These are phyloP conservation scores for Passalora sequoiae DNA, from an alignment of 2,329 filamentous ascomycete genomes.

Conservation along the genomic window DNA sequence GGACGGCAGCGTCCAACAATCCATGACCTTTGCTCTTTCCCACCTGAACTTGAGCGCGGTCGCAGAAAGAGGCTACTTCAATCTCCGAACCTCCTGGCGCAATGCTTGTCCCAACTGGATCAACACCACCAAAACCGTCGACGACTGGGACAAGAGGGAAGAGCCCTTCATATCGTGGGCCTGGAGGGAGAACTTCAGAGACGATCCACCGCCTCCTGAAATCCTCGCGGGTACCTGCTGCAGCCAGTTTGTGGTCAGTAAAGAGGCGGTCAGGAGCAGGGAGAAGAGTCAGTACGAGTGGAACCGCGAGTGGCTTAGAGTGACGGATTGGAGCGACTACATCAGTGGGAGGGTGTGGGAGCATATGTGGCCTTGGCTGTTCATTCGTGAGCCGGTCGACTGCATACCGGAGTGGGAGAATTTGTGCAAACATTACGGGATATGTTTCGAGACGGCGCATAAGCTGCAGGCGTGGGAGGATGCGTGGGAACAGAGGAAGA, in stretches of 20 bases:
- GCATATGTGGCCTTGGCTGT: slow-evolving; percentile 23
- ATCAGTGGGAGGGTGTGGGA: slow-evolving; percentile 21
- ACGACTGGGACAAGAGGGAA: slow-evolving; percentile 17
- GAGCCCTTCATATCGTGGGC: slow-evolving; percentile 18
- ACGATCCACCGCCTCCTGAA: slow-evolving; percentile 14
- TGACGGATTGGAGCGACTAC: slow-evolving; percentile 14
- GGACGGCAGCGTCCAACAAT: slow-evolving; percentile 14
- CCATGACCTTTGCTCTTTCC: slow-evolving; percentile 16
- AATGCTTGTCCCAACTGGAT: slow-evolving; percentile 21
- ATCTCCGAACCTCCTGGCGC: slow-evolving; percentile 20
- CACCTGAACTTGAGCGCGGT: slow-evolving; percentile 18
- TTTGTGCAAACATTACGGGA: slow-evolving; percentile 18
- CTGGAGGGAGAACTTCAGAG: slow-evolving; percentile 17
- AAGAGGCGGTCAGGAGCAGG: slow-evolving; percentile 12
- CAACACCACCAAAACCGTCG: slow-evolving; percentile 14
- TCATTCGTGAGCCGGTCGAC: slow-evolving; percentile 14
- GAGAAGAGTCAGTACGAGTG: slow-evolving; percentile 15
- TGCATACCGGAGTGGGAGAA: slow-evolving; percentile 12
- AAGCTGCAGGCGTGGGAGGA: slow-evolving; percentile 15
- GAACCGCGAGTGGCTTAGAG: slow-evolving; percentile 12
- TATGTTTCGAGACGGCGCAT: slow-evolving; percentile 16
- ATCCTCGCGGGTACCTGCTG: slow-evolving; percentile 22
- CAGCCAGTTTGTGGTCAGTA: slow-evolving; percentile 21
- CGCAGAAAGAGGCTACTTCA: slow-evolving; percentile 19
- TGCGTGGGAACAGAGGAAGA: slow-evolving; percentile 19